phyloP scores from a whole-genome alignment of 2,329 filamentous ascomycete genomes.

The Periglandula ipomoeae region DNA sequence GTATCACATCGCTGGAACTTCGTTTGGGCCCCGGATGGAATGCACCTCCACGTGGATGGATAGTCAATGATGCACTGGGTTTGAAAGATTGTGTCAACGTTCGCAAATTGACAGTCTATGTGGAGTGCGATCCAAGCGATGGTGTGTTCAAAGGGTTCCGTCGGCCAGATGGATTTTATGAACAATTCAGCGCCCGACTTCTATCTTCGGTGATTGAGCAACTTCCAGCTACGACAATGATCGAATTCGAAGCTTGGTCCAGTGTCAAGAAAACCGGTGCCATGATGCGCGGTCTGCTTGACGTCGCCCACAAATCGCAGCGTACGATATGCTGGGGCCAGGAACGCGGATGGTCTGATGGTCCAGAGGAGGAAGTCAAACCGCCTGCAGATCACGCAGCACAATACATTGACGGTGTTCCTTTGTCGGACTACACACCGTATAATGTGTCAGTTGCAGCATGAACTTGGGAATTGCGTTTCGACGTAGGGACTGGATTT shows the following conservation, averaged over 20 bases:
- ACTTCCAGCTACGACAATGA: slow-evolving; percentile 43
- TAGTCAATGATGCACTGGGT: slow-evolving; percentile 55
- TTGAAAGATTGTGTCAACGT: slow-evolving; percentile 53
- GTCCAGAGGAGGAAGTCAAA: slow-evolving; percentile 25
- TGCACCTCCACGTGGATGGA: slow-evolving; percentile 61
- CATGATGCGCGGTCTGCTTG: slow-evolving; percentile 53
- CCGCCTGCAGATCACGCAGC: neutral
- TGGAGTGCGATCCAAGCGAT: slow-evolving; percentile 64
- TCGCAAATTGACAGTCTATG: slow-evolving; percentile 53
- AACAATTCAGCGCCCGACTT: slow-evolving; percentile 52
- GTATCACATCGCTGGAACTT: slow-evolving; percentile 56
- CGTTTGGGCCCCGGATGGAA: slow-evolving; percentile 66
- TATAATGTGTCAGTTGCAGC: slow-evolving; percentile 13
- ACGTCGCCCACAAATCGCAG: slow-evolving; percentile 37
- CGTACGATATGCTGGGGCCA: slow-evolving; percentile 58
- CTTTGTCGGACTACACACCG: slow-evolving; percentile 11
- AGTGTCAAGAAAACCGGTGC: slow-evolving; percentile 56
- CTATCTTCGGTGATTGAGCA: slow-evolving; percentile 46
- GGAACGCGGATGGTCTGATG: slow-evolving; percentile 55
- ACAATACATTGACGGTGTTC: slow-evolving; percentile 4
- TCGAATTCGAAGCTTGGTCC: slow-evolving; percentile 63
- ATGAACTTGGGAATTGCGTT: no score
- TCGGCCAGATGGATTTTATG: slow-evolving; percentile 58
- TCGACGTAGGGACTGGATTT: no score
- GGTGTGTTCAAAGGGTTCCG: slow-evolving; percentile 60